These are phyloP conservation scores for Paraphaeosphaeria minitans DNA, from an alignment of 2,329 filamentous ascomycete genomes.

Conservation along the genomic window DNA sequence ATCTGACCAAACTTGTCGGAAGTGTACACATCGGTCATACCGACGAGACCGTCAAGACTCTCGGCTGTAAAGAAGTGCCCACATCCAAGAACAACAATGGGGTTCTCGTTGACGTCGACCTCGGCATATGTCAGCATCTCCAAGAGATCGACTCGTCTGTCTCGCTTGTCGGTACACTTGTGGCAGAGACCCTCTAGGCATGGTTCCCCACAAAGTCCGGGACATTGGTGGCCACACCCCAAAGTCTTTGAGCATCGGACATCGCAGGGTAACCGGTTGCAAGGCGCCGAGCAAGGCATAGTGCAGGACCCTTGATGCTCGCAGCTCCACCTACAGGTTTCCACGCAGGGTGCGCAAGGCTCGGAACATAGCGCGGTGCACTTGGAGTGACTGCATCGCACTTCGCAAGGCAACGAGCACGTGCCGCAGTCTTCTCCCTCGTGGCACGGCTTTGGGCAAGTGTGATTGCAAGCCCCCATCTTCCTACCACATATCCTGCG, in stretches of 20 bases:
- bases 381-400: slow-evolving; percentile 34
- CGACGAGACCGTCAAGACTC: slow-evolving; percentile 36
- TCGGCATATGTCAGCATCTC: slow-evolving; percentile 29
- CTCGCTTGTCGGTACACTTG: slow-evolving; percentile 24
- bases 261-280: slow-evolving; percentile 37
- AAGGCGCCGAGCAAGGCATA: slow-evolving; percentile 44
- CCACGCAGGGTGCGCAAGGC: slow-evolving; percentile 41
- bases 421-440: slow-evolving; percentile 31
- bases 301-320: slow-evolving; percentile 40
- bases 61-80: slow-evolving; percentile 41
- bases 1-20: slow-evolving; percentile 23
- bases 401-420: slow-evolving; percentile 30
- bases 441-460: slow-evolving; percentile 34
- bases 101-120: slow-evolving; percentile 35
- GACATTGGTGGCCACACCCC: slow-evolving; percentile 40
- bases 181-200: slow-evolving; percentile 33
- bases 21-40: slow-evolving; percentile 33
- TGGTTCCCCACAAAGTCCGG: slow-evolving; percentile 36
- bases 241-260: slow-evolving; percentile 33
- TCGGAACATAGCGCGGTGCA: slow-evolving; percentile 37
- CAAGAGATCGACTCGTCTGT: slow-evolving; percentile 33
- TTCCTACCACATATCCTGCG: slow-evolving; percentile 30
- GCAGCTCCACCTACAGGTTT: slow-evolving; percentile 43
- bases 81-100: slow-evolving; percentile 34
- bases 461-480: slow-evolving; percentile 37